phyloP scores from a whole-genome alignment of 2,329 filamentous ascomycete genomes.

The Paradendryphiella salina region DNA sequence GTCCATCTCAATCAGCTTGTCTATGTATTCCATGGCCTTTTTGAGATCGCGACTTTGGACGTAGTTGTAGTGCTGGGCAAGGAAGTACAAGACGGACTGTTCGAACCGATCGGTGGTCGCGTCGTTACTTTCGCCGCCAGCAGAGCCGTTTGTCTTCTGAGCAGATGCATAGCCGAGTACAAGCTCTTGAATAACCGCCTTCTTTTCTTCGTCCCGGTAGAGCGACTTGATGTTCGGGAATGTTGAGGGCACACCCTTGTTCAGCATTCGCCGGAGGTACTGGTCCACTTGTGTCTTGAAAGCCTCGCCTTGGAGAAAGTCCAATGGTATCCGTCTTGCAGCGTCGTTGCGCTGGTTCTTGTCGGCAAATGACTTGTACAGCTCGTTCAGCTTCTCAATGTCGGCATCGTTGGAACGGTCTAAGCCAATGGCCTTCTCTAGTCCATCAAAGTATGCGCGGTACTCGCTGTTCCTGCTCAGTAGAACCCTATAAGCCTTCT shows the following conservation, averaged over 20 bases:
- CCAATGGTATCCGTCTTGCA: slow-evolving; percentile 80
- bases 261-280: slow-evolving; percentile 83
- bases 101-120: slow-evolving; percentile 64
- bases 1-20: slow-evolving; percentile 78
- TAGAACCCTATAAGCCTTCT: slow-evolving; percentile 76
- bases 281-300: slow-evolving; percentile 76
- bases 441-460: slow-evolving; percentile 78
- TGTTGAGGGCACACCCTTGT: slow-evolving; percentile 91
- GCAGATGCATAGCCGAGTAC: slow-evolving; percentile 77
- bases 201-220: slow-evolving; percentile 78
- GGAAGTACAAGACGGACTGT: slow-evolving; percentile 83
- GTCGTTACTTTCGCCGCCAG: slow-evolving; percentile 55
- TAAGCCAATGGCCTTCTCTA: slow-evolving; percentile 71
- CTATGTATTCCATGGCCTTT: slow-evolving; percentile 80
- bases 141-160: slow-evolving; percentile 56
- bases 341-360: slow-evolving; percentile 85
- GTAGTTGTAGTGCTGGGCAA: slow-evolving; percentile 97
- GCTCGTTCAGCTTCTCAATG: slow-evolving; percentile 69
- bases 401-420: slow-evolving; percentile 63
- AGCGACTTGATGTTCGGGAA: slow-evolving; percentile 97
- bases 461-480: slow-evolving; percentile 88
- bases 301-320: slow-evolving; percentile 79
- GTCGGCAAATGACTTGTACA: slow-evolving; percentile 81
- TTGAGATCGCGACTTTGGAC: slow-evolving; percentile 78
- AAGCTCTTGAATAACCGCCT: slow-evolving; percentile 71